These are phyloP conservation scores for Cercis canadensis DNA, from an alignment of 306 rosid species.

Conservation along the genomic window DNA sequence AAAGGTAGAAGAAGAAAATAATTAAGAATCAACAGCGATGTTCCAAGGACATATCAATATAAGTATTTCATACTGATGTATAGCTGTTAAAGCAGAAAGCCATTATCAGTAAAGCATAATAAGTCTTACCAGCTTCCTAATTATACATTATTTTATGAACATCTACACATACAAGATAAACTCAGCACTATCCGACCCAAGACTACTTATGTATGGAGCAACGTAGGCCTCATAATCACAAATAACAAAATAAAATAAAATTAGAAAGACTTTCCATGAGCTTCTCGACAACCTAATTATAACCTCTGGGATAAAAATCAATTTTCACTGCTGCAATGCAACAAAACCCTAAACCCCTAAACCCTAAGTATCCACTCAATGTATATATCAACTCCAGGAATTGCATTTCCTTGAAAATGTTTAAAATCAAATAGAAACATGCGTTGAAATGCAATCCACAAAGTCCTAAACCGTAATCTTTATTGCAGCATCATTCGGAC, in stretches of 20 bases:
- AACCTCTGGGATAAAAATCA: not conserved
- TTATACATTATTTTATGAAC: not conserved
- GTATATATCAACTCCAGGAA: not conserved
- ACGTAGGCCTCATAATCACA: too few relatives aligned
- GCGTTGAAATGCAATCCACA: not conserved
- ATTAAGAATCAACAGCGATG: constrained; percentile 26
- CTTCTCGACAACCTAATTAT: too few relatives aligned
- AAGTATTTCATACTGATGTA: not conserved
- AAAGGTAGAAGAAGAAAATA: constrained; percentile 6
- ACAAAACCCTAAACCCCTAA: constrained; percentile 54
- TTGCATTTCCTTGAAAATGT: not conserved
- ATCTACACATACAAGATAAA: not conserved
- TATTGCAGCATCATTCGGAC: not conserved
- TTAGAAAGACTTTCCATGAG: too few relatives aligned
- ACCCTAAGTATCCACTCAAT: constrained; percentile 4
- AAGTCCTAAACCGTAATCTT: constrained; percentile 25
- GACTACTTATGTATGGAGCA: too few relatives aligned
- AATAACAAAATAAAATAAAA: too few relatives aligned
- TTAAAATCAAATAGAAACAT: not conserved
- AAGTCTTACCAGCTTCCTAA: not conserved
- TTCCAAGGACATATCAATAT: not conserved
- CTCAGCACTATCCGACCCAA: too few relatives aligned
- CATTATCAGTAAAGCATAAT: not conserved
- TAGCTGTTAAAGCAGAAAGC: constrained; percentile 25
- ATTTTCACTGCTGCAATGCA: constrained; percentile 4